Conservation (phyloP, 2,329 filamentous ascomycete genomes). For the Sarocladium oryzae region DNA sequence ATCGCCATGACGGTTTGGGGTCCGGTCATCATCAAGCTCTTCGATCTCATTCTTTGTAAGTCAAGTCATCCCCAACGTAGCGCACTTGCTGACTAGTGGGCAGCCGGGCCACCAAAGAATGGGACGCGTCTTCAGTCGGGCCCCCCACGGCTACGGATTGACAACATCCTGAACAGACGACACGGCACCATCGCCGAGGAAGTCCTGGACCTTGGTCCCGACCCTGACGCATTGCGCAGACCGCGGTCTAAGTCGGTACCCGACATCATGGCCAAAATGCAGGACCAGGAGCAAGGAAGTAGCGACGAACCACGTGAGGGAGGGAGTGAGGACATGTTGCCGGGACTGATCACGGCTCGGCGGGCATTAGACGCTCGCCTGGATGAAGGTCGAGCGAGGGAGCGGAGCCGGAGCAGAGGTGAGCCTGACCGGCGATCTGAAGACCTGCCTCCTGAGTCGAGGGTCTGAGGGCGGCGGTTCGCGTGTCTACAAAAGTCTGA, state of each 20-base stretch:
- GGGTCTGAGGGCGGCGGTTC: background rate
- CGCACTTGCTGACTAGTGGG: slow-evolving; percentile 15
- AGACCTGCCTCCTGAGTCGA: background rate
- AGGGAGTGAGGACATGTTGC: background rate
- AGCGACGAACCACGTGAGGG: background rate
- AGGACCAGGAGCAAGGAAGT: slow-evolving; percentile 3
- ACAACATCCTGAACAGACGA: slow-evolving; percentile 31
- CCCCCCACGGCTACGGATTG: slow-evolving; percentile 30
- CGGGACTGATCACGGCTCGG: background rate
- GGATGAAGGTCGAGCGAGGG: background rate
- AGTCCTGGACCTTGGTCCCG: slow-evolving; percentile 5
- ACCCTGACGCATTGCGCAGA: background rate
- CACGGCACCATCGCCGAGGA: slow-evolving; percentile 13
- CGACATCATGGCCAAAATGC: background rate
- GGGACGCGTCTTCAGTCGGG: slow-evolving; percentile 28
- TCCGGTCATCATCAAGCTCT: slow-evolving; percentile 32
- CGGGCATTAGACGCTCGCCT: background rate
- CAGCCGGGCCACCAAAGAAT: slow-evolving; percentile 32
- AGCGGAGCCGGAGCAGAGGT: background rate
- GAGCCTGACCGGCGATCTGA: background rate
- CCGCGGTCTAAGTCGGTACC: slow-evolving; percentile 2
- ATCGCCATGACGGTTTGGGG: slow-evolving; percentile 34
- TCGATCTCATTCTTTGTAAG: slow-evolving; percentile 31
- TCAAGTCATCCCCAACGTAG: background rate
- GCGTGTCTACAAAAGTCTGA: background rate